Conservation (phyloP, 371 early-diverging fungal genomes). For the Sporodiniella umbellata region DNA sequence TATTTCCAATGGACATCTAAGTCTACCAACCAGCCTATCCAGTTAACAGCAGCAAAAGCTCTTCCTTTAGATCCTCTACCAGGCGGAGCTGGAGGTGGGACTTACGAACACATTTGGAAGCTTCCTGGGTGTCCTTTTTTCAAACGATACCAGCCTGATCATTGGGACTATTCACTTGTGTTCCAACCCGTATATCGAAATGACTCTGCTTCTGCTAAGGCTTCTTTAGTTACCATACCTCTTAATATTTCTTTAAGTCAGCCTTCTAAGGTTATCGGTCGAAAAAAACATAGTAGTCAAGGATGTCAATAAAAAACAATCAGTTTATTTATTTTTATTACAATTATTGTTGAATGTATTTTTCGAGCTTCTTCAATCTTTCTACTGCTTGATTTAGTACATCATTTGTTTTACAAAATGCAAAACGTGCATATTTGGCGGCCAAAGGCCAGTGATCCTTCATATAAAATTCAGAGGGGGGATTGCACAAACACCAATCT, state of each 20-base stretch:
- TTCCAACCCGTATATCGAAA: constrained; percentile 13
- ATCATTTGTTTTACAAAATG: constrained; percentile 92
- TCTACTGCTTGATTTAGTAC: constrained; percentile 75
- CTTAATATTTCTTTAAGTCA: constrained; percentile 3
- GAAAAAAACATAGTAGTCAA: neutral
- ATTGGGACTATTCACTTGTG: constrained; percentile 13
- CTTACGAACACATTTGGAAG: constrained; percentile 12
- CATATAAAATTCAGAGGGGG: constrained; percentile 89
- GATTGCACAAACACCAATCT: constrained; percentile 93
- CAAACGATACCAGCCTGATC: constrained; percentile 10
- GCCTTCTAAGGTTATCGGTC: neutral
- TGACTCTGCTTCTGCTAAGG: constrained; percentile 2
- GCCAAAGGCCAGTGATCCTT: constrained; percentile 69
- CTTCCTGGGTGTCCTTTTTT: constrained; percentile 18
- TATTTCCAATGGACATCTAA: constrained; percentile 11
- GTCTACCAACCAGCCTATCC: neutral
- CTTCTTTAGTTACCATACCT: constrained; percentile 2
- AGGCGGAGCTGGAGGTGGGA: neutral
- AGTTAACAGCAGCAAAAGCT: constrained; percentile 7
- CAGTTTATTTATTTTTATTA: neutral
- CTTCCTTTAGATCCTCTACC: constrained; percentile 4
- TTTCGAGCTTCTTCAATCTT: constrained; percentile 63
- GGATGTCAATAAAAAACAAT: neutral
- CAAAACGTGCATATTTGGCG: constrained; percentile 81
- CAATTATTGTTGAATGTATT: constrained; percentile 54